A percentile compares a stretch with the other conserved stretches of the same genome.
Evolutionary conservation across 1,284 basidiomycete species (phyloP).

Genomic region (Volvariella volvacea): DNA sequence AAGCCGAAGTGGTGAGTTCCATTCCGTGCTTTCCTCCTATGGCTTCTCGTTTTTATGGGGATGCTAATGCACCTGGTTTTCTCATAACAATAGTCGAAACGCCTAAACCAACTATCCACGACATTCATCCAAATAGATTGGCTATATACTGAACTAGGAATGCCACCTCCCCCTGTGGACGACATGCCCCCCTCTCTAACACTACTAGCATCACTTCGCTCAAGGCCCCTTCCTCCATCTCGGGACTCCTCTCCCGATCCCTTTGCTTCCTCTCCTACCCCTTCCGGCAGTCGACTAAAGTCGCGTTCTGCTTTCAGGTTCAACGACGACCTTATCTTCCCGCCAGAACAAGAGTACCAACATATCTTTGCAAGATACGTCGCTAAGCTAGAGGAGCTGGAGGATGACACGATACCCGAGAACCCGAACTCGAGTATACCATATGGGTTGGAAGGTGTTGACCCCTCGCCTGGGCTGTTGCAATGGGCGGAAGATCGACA

Average conservation of each 20-base stretch:
- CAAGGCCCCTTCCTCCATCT: slow-evolving; percentile 27
- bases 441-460: slow-evolving; percentile 48
- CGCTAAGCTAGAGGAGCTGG: slow-evolving; percentile 53
- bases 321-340: slow-evolving; percentile 15
- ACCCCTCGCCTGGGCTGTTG: slow-evolving; percentile 60
- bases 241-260: slow-evolving; percentile 34
- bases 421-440: slow-evolving; percentile 23
- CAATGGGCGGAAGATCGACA: slow-evolving; percentile 54
- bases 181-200: slow-evolving; percentile 35
- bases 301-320: slow-evolving; percentile 22
- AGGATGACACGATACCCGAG: slow-evolving; percentile 38
- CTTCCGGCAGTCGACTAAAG: slow-evolving; percentile 28
- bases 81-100: slow-evolving; percentile 55
- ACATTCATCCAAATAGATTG: slow-evolving; percentile 70
- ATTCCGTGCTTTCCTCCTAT: not conserved
- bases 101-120: slow-evolving; percentile 55
- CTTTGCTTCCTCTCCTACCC: slow-evolving; percentile 50
- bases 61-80: too few species aligned
- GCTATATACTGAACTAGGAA: slow-evolving; percentile 74
- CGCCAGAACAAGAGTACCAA: slow-evolving; percentile 41
- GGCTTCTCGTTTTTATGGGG: not conserved
- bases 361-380: slow-evolving; percentile 60
- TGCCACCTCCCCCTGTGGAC: slow-evolving; percentile 46
- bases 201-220: slow-evolving; percentile 25
- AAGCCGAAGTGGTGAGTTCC: slow-evolving; percentile 66